phyloP scores from a whole-genome alignment of 495 filamentous ascomycete genomes.

The Hypoxylon trugodes region DNA sequence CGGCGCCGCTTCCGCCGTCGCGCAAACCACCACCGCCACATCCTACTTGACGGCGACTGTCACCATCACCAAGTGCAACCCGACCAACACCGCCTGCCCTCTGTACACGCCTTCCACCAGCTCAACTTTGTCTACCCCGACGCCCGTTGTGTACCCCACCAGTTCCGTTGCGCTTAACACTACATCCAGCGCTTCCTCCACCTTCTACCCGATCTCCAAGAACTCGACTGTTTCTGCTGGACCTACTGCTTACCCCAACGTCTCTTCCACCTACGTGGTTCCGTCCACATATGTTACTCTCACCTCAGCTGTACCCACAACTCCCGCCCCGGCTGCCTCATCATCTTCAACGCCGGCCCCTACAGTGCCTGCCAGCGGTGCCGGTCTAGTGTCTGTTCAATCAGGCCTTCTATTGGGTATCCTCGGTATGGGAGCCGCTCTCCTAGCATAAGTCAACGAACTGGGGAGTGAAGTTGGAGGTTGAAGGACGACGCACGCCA shows the following conservation, averaged over 20 bases:
- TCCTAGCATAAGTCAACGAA: constrained; percentile 50
- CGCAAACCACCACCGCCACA: constrained; percentile 52
- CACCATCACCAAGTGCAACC: constrained; percentile 59
- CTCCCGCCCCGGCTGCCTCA: constrained; percentile 27
- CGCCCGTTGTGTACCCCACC: constrained; percentile 28
- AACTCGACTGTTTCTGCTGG: constrained; percentile 48
- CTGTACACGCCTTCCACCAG: constrained; percentile 42
- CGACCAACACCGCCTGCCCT: constrained; percentile 55
- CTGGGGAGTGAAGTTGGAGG: not conserved
- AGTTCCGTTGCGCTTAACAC: constrained; percentile 32
- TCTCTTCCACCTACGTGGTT: constrained; percentile 36
- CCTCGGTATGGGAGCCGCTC: constrained; percentile 51
- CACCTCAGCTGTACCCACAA: constrained; percentile 30
- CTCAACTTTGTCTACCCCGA: constrained; percentile 24
- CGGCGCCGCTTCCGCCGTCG: constrained; percentile 38
- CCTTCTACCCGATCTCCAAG: constrained; percentile 44
- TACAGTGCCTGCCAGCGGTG: constrained; percentile 43
- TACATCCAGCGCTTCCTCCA: constrained; percentile 40
- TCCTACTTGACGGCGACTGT: constrained; percentile 54
- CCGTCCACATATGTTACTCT: constrained; percentile 38
- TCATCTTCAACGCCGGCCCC: constrained; percentile 12
- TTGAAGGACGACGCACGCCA: not conserved
- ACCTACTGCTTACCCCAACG: constrained; percentile 48
- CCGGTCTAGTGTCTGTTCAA: constrained; percentile 47
- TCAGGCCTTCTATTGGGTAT: constrained; percentile 53